Evolutionary conservation across 2,329 filamentous ascomycete species (phyloP).

Genomic region (Akanthomyces dipterigenus): DNA sequence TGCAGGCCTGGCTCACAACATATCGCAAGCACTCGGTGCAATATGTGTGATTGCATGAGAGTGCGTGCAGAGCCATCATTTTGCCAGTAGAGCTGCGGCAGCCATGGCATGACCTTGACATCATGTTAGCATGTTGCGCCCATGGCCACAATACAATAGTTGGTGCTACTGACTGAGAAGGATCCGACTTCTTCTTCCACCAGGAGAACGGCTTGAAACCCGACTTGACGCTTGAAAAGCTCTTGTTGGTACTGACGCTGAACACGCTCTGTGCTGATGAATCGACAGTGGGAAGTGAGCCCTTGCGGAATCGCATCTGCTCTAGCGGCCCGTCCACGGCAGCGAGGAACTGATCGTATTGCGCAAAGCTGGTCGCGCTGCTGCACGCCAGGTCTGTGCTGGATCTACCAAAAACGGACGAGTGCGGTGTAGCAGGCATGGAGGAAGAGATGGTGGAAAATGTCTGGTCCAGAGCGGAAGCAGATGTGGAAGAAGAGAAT

Average conservation of each 20-base stretch:
- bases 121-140: not conserved
- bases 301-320: conserved; percentile 34
- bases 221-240: conserved; percentile 39
- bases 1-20: conserved; percentile 47
- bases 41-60: conserved; percentile 53
- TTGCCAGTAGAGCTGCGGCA: conserved; percentile 48
- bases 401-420: conserved; percentile 30
- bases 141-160: not conserved
- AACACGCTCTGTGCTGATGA: conserved; percentile 34
- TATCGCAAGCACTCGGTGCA: conserved; percentile 48
- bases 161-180: conserved; percentile 22
- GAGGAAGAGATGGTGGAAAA: conserved; percentile 37
- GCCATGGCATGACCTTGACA: conserved; percentile 45
- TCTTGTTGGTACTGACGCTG: conserved; percentile 38
- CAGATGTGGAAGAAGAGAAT: conserved; percentile 36
- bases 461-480: conserved; percentile 35
- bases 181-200: conserved; percentile 32
- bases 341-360: conserved; percentile 46
- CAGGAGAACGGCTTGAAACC: conserved; percentile 37
- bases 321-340: conserved; percentile 36
- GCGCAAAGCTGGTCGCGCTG: conserved; percentile 28
- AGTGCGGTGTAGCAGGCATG: conserved; percentile 36
- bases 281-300: conserved; percentile 23
- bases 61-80: conserved; percentile 36
- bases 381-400: conserved; percentile 14